These are phyloP conservation scores for Exidia glandulosa DNA, from an alignment of 768 basidiomycete genomes.

Conservation along the genomic window DNA sequence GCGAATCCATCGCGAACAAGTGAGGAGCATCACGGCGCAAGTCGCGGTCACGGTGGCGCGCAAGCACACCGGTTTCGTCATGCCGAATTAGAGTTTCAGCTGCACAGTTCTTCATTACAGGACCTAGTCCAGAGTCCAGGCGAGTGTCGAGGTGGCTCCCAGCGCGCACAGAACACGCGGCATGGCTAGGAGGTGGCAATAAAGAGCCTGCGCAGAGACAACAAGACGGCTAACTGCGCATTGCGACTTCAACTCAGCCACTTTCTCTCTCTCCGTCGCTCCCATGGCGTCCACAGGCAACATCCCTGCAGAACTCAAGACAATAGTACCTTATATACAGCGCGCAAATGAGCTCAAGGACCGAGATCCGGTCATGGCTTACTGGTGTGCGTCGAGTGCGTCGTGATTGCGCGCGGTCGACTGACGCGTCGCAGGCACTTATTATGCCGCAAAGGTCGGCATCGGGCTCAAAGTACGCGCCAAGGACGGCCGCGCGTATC, in stretches of 20 bases:
- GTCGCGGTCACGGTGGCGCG: too few relatives aligned
- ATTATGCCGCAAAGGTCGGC: slow-evolving; percentile 84
- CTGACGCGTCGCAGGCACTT: slow-evolving; percentile 47
- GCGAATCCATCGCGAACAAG: too few relatives aligned
- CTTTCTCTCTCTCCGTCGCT: background rate
- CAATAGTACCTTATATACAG: slow-evolving; percentile 71
- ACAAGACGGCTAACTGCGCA: background rate
- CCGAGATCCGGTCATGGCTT: slow-evolving; percentile 80
- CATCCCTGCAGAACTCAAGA: slow-evolving; percentile 24
- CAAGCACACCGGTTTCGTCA: too few relatives aligned
- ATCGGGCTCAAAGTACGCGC: slow-evolving; percentile 52
- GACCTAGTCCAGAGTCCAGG: too few relatives aligned
- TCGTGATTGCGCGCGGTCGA: background rate
- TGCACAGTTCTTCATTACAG: too few relatives aligned
- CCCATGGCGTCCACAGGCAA: background rate
- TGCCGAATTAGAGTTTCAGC: too few relatives aligned
- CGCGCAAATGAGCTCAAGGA: slow-evolving; percentile 77
- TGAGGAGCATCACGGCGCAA: too few relatives aligned
- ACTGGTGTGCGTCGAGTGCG: slow-evolving; percentile 70
- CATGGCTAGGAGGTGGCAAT: too few relatives aligned
- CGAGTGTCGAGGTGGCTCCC: too few relatives aligned
- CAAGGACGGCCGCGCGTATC: slow-evolving; percentile 58
- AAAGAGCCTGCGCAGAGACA: too few relatives aligned
- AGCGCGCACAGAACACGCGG: too few relatives aligned
- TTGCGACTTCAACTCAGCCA: background rate